Evolutionary conservation across 352 stramenopile genomes (phyloP).

Genomic region (Pythium vanterpoolii): DNA sequence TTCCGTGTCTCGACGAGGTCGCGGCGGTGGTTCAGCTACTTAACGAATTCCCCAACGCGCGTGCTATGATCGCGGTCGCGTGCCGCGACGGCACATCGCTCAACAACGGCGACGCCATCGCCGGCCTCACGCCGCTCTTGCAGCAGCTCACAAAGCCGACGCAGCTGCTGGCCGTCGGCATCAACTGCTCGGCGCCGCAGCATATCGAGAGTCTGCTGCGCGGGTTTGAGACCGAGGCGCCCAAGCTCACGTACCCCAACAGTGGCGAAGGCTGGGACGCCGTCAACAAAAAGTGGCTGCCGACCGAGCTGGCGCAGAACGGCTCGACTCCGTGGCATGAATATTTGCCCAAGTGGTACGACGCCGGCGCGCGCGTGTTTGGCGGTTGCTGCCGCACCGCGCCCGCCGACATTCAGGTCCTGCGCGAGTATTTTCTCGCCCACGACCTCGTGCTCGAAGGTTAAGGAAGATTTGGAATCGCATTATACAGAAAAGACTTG

Average conservation of each 20-base stretch:
- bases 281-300: slow-evolving; percentile 68
- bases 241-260: slow-evolving; percentile 83
- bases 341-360: slow-evolving; percentile 61
- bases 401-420: slow-evolving; percentile 60
- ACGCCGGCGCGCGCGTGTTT: slow-evolving; percentile 69
- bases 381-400: slow-evolving; percentile 82
- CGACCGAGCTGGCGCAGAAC: slow-evolving; percentile 27
- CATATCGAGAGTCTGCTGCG: slow-evolving; percentile 64
- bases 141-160: slow-evolving; percentile 43
- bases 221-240: slow-evolving; percentile 38
- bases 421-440: slow-evolving; percentile 49
- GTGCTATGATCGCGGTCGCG: slow-evolving; percentile 63
- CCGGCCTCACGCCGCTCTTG: slow-evolving; percentile 38
- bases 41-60: slow-evolving; percentile 50
- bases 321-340: slow-evolving; percentile 49
- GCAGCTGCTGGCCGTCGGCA: slow-evolving; percentile 68
- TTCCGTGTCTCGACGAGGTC: slow-evolving; percentile 81
- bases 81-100: slow-evolving; percentile 60
- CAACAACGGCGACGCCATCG: slow-evolving; percentile 64
- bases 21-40: slow-evolving; percentile 73
- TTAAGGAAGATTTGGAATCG: not conserved
- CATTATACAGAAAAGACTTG: not conserved
- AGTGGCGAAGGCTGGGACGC: slow-evolving; percentile 81
- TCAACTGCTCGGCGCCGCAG: slow-evolving; percentile 84
- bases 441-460: slow-evolving; percentile 12